Base-by-base conservation (phyloP, 768 basidiomycete genomes). In the Lentinula aciculospora region DNA sequence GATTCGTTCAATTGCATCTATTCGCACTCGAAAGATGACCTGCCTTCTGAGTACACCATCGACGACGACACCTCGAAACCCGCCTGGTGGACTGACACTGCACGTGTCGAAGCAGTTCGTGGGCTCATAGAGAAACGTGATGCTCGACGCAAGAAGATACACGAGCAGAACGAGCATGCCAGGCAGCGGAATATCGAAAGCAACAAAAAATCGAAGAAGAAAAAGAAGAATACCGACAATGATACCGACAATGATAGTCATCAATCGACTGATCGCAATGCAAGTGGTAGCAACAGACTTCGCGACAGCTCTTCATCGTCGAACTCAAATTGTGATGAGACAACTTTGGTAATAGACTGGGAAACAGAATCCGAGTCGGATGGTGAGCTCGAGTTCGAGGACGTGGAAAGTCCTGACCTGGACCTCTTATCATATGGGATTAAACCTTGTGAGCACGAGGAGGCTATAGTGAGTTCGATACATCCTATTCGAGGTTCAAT, bases 401-500 rank as follows among this genome's bases (percentile, higher is more conserved):
- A 56, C 54, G 58, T 37, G 21, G 54, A 72, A 71, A 37, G 57
- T 39, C 13, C 71, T 70, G 4, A 72, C 74, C 58, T 69, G 1
- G 76, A 76, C 51, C 65, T 76, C 12, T 6, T 71, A 13, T 65
- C 54, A 28, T 69, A 76, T 2, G 76, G 74, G 0, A 71, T 77
- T 4, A 78, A 72, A 53, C 75, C 77, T 5, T 77, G 76, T 74
- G 76, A 79, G 25, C 27, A 39, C 15, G 74, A 75, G 4, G 71
- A 77, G 61, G 73, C 74, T 47, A 59, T 65, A 59, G 77, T 78
- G 59, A 25, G 75, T 66, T 17, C 2, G 4, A 29, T 29, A 28
- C 13, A 47, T 31, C 15, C 28, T 47, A n/a, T 15, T 17, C 25
- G 7, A 29, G 13, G 17, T 29, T 21, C 5, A 23, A 7, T 23